Evolutionary conservation across 1,284 basidiomycete species (phyloP).

Genomic region (Rhodotorula sp.): DNA sequence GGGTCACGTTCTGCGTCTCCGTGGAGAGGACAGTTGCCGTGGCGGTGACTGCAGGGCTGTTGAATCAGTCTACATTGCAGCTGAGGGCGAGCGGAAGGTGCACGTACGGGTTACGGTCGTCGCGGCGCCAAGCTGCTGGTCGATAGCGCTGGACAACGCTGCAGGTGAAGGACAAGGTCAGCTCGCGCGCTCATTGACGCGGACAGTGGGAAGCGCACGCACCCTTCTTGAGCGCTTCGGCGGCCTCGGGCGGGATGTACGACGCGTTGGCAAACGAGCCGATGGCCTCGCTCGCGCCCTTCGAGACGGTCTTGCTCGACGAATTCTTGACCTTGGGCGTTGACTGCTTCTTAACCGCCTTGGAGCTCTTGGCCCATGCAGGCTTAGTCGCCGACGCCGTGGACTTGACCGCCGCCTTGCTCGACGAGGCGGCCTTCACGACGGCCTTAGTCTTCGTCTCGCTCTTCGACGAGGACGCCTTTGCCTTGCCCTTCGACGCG

Average conservation of each 20-base stretch:
- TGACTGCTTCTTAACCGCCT: slow-evolving; percentile 20
- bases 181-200: not conserved
- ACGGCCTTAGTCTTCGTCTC: not conserved
- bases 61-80: not conserved
- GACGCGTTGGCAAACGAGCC: slow-evolving; percentile 30
- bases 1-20: slow-evolving; percentile 23
- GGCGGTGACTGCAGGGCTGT: not conserved
- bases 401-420: not conserved
- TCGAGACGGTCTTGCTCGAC: slow-evolving; percentile 28
- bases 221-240: slow-evolving; percentile 31
- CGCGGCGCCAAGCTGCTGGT: slow-evolving; percentile 32
- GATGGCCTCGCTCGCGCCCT: slow-evolving; percentile 38
- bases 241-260: slow-evolving; percentile 31
- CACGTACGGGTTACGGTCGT: slow-evolving; percentile 19
- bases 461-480: not conserved
- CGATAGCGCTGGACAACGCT: slow-evolving; percentile 35
- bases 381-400: not conserved
- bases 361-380: slow-evolving; percentile 11
- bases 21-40: slow-evolving; percentile 16
- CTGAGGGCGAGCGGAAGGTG: not conserved
- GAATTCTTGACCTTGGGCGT: slow-evolving; percentile 36
- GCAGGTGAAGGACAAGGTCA: not conserved
- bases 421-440: not conserved
- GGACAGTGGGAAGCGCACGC: not conserved
- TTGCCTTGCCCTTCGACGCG: not conserved